Evolutionary conservation across 148 eudicot species (phyloP).

Genomic region (Rhododendron williamsianum): DNA sequence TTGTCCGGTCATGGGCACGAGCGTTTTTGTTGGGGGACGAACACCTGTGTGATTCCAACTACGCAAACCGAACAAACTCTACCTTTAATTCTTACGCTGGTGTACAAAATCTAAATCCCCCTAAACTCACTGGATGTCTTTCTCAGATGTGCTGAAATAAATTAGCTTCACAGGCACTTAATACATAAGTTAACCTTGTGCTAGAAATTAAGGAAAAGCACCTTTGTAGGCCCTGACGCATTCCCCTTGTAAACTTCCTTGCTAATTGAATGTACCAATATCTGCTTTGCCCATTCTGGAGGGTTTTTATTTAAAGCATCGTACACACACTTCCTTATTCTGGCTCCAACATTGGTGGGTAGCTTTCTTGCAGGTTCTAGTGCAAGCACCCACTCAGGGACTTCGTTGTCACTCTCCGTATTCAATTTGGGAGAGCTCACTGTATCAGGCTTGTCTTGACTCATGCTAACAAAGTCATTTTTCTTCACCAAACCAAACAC

Average conservation of each 20-base stretch:
- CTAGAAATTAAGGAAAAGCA: constrained; percentile 11
- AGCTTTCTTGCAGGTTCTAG: constrained; percentile 50
- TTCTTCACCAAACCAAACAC: constrained; percentile 35
- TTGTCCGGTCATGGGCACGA: neutral
- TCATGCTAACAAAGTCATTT: constrained; percentile 18
- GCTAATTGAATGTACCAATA: constrained; percentile 50
- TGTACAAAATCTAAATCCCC: neutral
- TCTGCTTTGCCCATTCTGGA: constrained; percentile 55
- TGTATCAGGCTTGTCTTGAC: constrained; percentile 26
- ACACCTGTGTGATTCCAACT: neutral
- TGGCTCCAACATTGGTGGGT: constrained; percentile 61
- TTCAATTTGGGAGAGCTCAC: constrained; percentile 18
- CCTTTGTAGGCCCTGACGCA: constrained; percentile 74
- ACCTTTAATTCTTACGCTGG: neutral
- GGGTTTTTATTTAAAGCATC: constrained; percentile 39
- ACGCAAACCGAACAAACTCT: neutral
- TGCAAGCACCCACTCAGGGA: constrained; percentile 50
- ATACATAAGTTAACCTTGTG: neutral
- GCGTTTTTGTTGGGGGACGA: too few species aligned
- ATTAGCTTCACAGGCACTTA: neutral
- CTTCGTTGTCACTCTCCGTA: constrained; percentile 13
- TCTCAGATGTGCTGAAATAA: neutral
- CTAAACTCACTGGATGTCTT: neutral
- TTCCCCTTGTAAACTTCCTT: constrained; percentile 63
- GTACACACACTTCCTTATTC: constrained; percentile 41